phyloP scores from a whole-genome alignment of 192 early-diverging fungal species.

The Powellomyces hirtus region DNA sequence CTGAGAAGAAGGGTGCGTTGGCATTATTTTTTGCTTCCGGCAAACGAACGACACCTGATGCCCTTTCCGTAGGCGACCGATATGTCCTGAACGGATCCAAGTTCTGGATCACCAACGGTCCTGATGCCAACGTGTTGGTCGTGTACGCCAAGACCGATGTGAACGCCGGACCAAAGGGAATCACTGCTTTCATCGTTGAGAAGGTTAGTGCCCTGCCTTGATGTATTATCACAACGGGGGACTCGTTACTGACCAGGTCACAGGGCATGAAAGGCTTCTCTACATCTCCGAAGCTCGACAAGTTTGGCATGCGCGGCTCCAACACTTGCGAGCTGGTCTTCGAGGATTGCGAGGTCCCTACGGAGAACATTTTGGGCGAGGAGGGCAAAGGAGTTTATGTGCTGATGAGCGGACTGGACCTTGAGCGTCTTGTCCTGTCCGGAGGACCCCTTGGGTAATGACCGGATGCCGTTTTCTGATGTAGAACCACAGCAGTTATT shows the following conservation, averaged over 20 bases:
- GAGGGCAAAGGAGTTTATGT: constrained; percentile 91
- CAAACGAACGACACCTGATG: not conserved
- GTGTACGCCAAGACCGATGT: constrained; percentile 90
- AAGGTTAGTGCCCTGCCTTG: constrained; percentile 54
- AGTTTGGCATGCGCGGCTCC: constrained; percentile 93
- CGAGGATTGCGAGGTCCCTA: constrained; percentile 89
- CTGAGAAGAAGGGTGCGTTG: constrained; percentile 72
- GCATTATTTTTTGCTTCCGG: too few species aligned
- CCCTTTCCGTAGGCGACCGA: constrained; percentile 53
- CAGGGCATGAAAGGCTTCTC: constrained; percentile 80
- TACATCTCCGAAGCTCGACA: constrained; percentile 85
- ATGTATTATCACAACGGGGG: not conserved
- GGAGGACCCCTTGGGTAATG: constrained; percentile 85
- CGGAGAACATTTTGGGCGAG: constrained; percentile 80
- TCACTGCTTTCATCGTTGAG: constrained; percentile 94
- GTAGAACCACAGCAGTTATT: too few species aligned
- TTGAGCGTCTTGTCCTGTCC: constrained; percentile 85
- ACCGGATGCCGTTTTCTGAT: too few species aligned
- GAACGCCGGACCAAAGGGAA: constrained; percentile 77
- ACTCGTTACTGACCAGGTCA: not conserved
- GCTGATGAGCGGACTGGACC: constrained; percentile 90
- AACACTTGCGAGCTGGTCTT: constrained; percentile 95
- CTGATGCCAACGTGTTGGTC: constrained; percentile 84
- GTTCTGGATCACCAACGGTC: constrained; percentile 96
- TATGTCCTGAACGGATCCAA: constrained; percentile 87